Conservation (phyloP, 306 rosid species). For the Lotus japonicus region DNA sequence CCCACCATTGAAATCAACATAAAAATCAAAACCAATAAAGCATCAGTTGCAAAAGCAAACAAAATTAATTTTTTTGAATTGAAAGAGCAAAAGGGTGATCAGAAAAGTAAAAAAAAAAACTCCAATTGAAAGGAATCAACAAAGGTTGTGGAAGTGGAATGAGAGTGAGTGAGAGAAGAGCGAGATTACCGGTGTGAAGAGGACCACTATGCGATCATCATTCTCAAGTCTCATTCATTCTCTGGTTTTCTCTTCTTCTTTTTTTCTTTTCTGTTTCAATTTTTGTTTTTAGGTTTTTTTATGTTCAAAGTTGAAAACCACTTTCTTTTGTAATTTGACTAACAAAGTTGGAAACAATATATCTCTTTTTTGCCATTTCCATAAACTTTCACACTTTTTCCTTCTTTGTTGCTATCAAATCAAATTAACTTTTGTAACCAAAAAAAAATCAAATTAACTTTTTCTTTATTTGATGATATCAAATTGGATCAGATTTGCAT, state of each 20-base stretch:
- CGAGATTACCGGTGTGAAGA: too few species aligned
- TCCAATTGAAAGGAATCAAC: conserved; percentile 23
- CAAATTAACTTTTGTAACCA: background rate
- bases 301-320: conserved; percentile 14
- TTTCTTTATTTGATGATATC: background rate
- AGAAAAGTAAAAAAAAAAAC: conserved; percentile 16
- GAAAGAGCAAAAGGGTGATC: conserved; percentile 8
- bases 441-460: too few species aligned
- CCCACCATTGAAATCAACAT: background rate
- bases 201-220: conserved; percentile 44
- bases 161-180: conserved; percentile 17
- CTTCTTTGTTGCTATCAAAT: background rate
- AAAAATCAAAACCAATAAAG: conserved; percentile 1
- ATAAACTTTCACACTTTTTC: background rate
- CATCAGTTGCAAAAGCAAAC: conserved; percentile 9
- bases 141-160: conserved; percentile 5
- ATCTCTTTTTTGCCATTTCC: background rate
- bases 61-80: conserved; percentile 17
- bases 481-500: background rate
- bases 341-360: background rate
- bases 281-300: background rate
- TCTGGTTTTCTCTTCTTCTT: background rate
- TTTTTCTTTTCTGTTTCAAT: background rate
- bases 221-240: conserved; percentile 30
- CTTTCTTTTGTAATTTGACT: background rate